Conservation (phyloP, 495 filamentous ascomycete species). For the Aspergillus mulundensis region DNA sequence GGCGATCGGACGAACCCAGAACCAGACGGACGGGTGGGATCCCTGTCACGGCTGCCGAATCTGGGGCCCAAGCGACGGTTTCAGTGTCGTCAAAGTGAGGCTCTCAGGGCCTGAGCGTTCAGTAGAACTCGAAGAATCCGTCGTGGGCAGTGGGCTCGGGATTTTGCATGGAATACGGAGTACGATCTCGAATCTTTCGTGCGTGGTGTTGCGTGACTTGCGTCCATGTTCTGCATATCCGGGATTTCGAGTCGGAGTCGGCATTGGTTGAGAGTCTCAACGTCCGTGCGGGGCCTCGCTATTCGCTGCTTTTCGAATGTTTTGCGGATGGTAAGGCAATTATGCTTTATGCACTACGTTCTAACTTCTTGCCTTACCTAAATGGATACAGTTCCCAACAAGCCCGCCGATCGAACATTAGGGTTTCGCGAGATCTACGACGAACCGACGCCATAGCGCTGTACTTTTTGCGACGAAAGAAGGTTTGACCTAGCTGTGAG, state of each 20-base stretch:
- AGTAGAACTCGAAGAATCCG: neutral
- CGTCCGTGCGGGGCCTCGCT: neutral
- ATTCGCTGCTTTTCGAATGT: neutral
- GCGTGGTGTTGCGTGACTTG: no score
- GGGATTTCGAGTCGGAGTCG: neutral
- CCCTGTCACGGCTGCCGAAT: neutral
- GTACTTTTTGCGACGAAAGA: neutral
- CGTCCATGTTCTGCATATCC: neutral
- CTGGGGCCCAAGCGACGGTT: neutral
- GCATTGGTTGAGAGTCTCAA: neutral
- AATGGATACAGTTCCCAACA: neutral
- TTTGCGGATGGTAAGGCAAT: neutral
- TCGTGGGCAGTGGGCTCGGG: neutral
- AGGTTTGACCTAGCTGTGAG: neutral
- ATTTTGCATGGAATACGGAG: neutral
- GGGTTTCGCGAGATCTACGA: neutral
- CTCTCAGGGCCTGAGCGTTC: neutral
- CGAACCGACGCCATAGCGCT: neutral
- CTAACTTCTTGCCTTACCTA: neutral
- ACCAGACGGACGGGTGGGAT: conserved; percentile 16
- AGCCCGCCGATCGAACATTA: neutral
- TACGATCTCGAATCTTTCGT: neutral
- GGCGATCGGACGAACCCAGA: neutral
- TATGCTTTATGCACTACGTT: no score
- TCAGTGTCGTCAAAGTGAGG: neutral